Evolutionary conservation across 108 stramenopile genomes (phyloP).

Genomic region (Nitzschia inconspicua): DNA sequence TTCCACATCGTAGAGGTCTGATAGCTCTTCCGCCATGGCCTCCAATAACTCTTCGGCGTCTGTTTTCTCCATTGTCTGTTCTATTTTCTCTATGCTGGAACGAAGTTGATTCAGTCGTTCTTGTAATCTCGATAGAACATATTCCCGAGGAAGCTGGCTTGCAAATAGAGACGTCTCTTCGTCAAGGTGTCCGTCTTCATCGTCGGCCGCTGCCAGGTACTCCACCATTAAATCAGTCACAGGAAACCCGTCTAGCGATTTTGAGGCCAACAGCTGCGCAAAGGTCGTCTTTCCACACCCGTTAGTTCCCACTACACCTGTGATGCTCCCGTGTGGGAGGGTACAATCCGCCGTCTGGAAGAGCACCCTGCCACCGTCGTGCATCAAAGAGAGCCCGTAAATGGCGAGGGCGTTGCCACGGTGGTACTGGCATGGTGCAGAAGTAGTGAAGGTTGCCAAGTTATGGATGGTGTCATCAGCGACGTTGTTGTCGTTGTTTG

Average conservation of each 20-base stretch:
- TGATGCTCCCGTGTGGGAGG: slow-evolving; percentile 22
- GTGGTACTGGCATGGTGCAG: background rate
- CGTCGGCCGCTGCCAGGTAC: slow-evolving; percentile 11
- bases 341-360: slow-evolving; percentile 22
- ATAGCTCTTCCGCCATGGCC: slow-evolving; percentile 19
- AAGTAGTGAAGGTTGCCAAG: background rate
- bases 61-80: slow-evolving; percentile 1
- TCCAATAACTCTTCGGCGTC: slow-evolving; percentile 9
- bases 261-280: slow-evolving; percentile 22
- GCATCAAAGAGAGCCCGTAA: background rate
- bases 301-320: slow-evolving; percentile 43
- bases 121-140: slow-evolving; percentile 1
- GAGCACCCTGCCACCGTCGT: slow-evolving; percentile 1
- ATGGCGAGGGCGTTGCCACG: background rate
- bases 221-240: slow-evolving; percentile 8
- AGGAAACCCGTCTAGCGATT: slow-evolving; percentile 34
- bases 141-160: background rate
- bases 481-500: no score
- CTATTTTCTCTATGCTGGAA: background rate
- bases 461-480: background rate
- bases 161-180: background rate
- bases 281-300: slow-evolving; percentile 40
- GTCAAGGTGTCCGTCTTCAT: no score
- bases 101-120: background rate
- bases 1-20: slow-evolving; percentile 34